Percentiles rank a stretch among this genome's conserved stretches.
Evolutionary conservation across 345 rosid genomes (phyloP).

Genomic region (Cochlearia excelsa): DNA sequence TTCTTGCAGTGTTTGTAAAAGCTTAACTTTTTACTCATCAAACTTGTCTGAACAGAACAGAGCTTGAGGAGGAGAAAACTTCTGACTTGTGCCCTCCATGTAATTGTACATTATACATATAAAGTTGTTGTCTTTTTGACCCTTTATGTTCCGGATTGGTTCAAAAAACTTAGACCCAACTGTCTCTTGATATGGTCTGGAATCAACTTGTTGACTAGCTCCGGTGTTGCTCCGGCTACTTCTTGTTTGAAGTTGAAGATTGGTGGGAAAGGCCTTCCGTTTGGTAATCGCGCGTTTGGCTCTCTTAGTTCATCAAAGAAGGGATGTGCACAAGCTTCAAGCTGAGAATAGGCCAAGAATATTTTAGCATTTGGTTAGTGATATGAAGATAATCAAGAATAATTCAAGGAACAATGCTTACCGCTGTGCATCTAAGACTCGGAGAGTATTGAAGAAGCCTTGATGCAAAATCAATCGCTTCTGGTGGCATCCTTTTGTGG

Average conservation of each 20-base stretch:
- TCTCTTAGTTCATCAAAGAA: constrained; percentile 68
- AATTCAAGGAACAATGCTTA: constrained; percentile 37
- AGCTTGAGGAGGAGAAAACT: constrained; percentile 14
- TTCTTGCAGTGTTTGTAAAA: too few relatives aligned
- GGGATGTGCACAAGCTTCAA: constrained; percentile 68
- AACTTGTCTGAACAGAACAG: constrained; percentile 13
- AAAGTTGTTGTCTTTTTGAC: constrained; percentile 2
- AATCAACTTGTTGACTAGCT: constrained; percentile 75
- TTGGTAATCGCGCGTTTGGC: constrained; percentile 56
- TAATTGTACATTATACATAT: constrained; percentile 36
- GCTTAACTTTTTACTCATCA: too few relatives aligned
- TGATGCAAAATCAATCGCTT: constrained; percentile 83
- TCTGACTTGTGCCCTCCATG: constrained; percentile 20
- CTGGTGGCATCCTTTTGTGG: constrained; percentile 86
- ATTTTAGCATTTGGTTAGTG: not conserved
- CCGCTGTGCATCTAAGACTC: constrained; percentile 79
- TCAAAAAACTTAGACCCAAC: constrained; percentile 68
- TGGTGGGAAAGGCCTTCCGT: constrained; percentile 56
- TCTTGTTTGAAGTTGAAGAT: constrained; percentile 72
- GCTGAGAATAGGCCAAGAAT: constrained; percentile 34
- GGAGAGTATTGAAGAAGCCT: constrained; percentile 87
- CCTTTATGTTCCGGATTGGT: constrained; percentile 59
- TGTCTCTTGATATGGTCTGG: constrained; percentile 82
- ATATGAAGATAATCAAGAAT: not conserved
- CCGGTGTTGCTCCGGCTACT: constrained; percentile 68